phyloP scores from a whole-genome alignment of 1,139 yeast species.

The Pichia sp. region DNA sequence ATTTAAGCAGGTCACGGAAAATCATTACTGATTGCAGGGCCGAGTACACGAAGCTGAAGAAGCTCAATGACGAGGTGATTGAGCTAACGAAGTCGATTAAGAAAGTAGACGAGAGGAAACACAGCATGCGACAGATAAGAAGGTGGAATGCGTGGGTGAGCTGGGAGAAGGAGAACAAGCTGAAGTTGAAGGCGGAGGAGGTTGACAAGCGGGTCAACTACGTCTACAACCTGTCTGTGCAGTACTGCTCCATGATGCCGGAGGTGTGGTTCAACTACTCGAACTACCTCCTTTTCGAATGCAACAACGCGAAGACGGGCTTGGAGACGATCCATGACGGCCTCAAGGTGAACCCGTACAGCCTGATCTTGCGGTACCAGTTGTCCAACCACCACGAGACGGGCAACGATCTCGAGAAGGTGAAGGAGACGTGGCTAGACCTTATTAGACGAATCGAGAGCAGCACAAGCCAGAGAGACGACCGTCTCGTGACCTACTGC shows the following conservation, averaged over 20 bases:
- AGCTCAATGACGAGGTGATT: slow-evolving; percentile 67
- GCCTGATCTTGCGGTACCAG: slow-evolving; percentile 64
- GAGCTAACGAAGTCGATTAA: slow-evolving; percentile 32
- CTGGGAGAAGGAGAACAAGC: slow-evolving; percentile 72
- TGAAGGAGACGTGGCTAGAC: slow-evolving; percentile 48
- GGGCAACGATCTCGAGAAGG: slow-evolving; percentile 47
- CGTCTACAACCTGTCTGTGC: slow-evolving; percentile 69
- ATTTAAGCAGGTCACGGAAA: slow-evolving; percentile 75
- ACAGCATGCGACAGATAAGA: slow-evolving; percentile 40
- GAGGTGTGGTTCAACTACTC: slow-evolving; percentile 80
- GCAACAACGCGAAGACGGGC: slow-evolving; percentile 19
- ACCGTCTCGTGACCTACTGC: slow-evolving; percentile 44
- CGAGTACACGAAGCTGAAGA: slow-evolving; percentile 85
- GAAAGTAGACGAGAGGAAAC: slow-evolving; percentile 27
- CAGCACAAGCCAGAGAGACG: slow-evolving; percentile 19
- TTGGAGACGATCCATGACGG: slow-evolving; percentile 51
- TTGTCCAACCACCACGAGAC: slow-evolving; percentile 69
- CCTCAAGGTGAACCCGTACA: slow-evolving; percentile 61
- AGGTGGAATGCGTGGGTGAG: slow-evolving; percentile 74
- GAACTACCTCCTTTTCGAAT: slow-evolving; percentile 21
- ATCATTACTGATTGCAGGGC: slow-evolving; percentile 79
- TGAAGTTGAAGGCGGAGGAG: slow-evolving; percentile 51
- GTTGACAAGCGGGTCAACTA: slow-evolving; percentile 63
- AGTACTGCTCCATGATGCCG: slow-evolving; percentile 66
- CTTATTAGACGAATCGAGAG: slow-evolving; percentile 43